phyloP scores from a whole-genome alignment of 495 filamentous ascomycete genomes.

The Glutinoglossum americanum region DNA sequence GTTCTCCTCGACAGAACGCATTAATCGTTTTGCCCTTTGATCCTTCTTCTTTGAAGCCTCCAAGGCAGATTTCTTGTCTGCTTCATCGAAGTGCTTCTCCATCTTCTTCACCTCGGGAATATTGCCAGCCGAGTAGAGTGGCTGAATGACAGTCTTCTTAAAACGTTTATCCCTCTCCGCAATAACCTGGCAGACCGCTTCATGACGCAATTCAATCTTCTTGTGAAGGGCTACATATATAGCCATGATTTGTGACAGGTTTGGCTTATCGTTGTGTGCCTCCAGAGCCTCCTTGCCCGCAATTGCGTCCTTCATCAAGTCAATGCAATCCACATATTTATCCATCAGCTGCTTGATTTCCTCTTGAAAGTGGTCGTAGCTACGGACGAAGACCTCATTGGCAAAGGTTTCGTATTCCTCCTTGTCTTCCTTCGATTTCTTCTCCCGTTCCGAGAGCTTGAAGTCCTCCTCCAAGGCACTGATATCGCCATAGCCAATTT shows the following conservation, averaged over 20 bases:
- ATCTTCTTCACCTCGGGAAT: neutral
- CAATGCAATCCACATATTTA: conserved; percentile 22
- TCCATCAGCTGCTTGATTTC: conserved; percentile 30
- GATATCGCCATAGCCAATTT: conserved; percentile 41
- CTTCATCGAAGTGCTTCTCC: conserved; percentile 4
- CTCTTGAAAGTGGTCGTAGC: conserved; percentile 28
- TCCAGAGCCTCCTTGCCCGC: conserved; percentile 7
- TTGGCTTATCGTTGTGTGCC: neutral
- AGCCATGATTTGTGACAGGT: neutral
- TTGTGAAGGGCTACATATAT: neutral
- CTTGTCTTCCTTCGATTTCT: conserved; percentile 32
- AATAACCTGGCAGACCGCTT: conserved; percentile 3
- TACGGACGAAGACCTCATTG: conserved; percentile 26
- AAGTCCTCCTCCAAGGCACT: conserved; percentile 37
- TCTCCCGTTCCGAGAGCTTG: conserved; percentile 29
- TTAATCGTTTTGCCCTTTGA: neutral
- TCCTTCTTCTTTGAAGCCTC: neutral
- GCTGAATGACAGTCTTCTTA: neutral
- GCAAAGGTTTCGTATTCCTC: conserved; percentile 31
- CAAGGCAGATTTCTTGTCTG: conserved; percentile 2
- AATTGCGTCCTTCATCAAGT: conserved; percentile 16
- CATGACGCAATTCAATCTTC: conserved; percentile 4
- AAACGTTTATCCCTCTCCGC: conserved; percentile 1
- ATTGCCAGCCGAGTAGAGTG: conserved; percentile 1
- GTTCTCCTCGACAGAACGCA: neutral